Evolutionary conservation across 305 asterid species (phyloP).

Genomic region (Galium porrigens): DNA sequence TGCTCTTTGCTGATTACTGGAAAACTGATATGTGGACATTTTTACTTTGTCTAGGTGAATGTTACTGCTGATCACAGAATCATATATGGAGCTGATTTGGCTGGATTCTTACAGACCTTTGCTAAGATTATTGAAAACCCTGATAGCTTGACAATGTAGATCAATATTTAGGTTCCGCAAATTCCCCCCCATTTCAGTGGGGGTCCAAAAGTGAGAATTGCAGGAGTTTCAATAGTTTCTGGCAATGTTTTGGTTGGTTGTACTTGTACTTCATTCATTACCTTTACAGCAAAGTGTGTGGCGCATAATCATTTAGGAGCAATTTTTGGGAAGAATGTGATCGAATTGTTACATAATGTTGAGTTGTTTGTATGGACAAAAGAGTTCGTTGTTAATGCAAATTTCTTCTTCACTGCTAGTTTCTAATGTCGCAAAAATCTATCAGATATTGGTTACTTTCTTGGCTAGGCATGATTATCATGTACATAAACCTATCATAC

Average conservation of each 20-base stretch:
- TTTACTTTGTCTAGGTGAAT: conserved; percentile 36
- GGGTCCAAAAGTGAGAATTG: not conserved
- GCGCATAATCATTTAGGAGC: conserved; percentile 7
- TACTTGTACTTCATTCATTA: conserved; percentile 2
- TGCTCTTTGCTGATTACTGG: too few relatives aligned
- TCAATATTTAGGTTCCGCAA: not conserved
- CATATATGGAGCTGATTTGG: conserved; percentile 83
- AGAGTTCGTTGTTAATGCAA: not conserved
- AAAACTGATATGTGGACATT: not conserved
- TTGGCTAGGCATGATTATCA: not conserved
- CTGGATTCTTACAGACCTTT: conserved; percentile 73
- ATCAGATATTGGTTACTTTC: not conserved
- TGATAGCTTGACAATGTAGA: conserved; percentile 78
- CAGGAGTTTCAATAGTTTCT: conserved; percentile 6
- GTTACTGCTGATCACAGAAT: conserved; percentile 84
- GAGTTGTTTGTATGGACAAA: conserved; percentile 6
- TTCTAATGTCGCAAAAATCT: not conserved
- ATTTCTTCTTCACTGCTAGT: not conserved
- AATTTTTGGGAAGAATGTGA: conserved; percentile 7
- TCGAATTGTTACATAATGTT: not conserved
- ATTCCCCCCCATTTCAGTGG: not conserved
- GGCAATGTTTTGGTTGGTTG: conserved; percentile 8
- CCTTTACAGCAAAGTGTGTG: not conserved
- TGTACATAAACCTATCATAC: conserved; percentile 7
- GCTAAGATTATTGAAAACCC: conserved; percentile 70